Base-by-base conservation (phyloP, 2,329 filamentous ascomycete genomes). In the Chaetomiaceae sp. region DNA sequence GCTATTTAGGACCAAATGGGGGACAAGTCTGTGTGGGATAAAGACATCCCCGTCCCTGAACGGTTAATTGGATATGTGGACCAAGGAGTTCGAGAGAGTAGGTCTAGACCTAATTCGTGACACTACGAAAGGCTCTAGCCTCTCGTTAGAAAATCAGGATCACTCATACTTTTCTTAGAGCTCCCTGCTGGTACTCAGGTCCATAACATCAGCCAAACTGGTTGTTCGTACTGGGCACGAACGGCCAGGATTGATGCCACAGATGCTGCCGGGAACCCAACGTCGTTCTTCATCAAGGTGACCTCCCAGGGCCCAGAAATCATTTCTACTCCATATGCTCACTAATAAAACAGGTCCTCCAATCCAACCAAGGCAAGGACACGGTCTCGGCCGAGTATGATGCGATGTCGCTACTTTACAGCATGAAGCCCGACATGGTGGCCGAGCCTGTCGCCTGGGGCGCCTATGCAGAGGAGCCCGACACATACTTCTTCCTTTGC, bases 301-400 rank as follows among this genome's bases (percentile, higher is more conserved):
- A 27, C 25, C 25, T 9, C 25, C 9, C 25, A 27, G 9, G 25
- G 9, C 25, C 25, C 25, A n/a, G n/a, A n/a, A n/a, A n/a, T n/a
- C 13, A 33, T 33, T 33, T 33, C n/a, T 27, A 9, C 9, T 27
- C 5, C 25, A 27, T 9, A 27, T 9, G 25, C 25, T 46, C 13
- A 32, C 41, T 5, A 5, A 18, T 16, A 20, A 18, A 18, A 36
- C 23, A 50, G 47, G 47, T 50, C 14, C 50, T 52, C 23, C 44
- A 54, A 21, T 34, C 11, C 14, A 50, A 54, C 1, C 30, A 52
- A 10, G 57, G 52, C 29, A 68, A 67, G 51, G 55, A 61, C 9
- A 60, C 65, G 65, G 61, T 71, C 29, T 56, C 57, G 1, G 67
- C 71, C 9, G 73, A 76, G 56, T 75, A 66, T 53, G 64, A 66